A percentile compares a stretch with the other conserved stretches of the same genome.
Evolutionary conservation across 768 basidiomycete genomes (phyloP).

Genomic region (Leccinum ochraceum): DNA sequence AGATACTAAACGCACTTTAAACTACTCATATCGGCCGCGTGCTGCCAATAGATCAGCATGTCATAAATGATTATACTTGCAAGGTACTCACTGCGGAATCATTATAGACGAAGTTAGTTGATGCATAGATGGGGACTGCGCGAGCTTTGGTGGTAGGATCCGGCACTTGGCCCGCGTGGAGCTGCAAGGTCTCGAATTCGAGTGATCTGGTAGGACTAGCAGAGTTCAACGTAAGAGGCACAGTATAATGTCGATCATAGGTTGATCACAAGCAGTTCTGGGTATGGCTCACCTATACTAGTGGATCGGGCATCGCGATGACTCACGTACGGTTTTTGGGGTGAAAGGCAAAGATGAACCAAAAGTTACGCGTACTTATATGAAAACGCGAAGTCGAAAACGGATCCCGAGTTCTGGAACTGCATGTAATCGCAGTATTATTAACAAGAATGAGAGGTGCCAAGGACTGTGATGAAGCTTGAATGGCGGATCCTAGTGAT

Average conservation of each 20-base stretch:
- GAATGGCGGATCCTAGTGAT: too few species aligned
- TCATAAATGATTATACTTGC: background rate
- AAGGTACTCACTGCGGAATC: slow-evolving; percentile 42
- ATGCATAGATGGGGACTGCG: slow-evolving; percentile 64
- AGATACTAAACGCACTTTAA: slow-evolving; percentile 36
- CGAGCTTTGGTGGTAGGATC: slow-evolving; percentile 58
- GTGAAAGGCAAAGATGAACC: background rate
- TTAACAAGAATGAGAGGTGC: too few species aligned
- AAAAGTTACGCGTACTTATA: too few species aligned
- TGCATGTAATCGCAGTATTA: slow-evolving; percentile 12
- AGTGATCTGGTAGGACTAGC: slow-evolving; percentile 30
- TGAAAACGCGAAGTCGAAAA: background rate
- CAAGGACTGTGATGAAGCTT: too few species aligned
- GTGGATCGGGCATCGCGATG: slow-evolving; percentile 21
- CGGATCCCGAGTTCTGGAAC: background rate
- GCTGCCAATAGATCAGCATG: slow-evolving; percentile 28
- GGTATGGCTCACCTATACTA: slow-evolving; percentile 20
- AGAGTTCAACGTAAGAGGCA: too few species aligned
- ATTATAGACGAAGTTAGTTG: slow-evolving; percentile 58
- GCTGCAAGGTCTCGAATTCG: slow-evolving; percentile 63
- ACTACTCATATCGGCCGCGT: slow-evolving; percentile 56
- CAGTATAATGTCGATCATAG: too few species aligned
- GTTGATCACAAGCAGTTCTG: background rate
- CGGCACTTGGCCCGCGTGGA: slow-evolving; percentile 59
- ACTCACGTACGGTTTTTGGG: too few species aligned